phyloP scores from a whole-genome alignment of 1,284 basidiomycete species.

The Melampsora americana region DNA sequence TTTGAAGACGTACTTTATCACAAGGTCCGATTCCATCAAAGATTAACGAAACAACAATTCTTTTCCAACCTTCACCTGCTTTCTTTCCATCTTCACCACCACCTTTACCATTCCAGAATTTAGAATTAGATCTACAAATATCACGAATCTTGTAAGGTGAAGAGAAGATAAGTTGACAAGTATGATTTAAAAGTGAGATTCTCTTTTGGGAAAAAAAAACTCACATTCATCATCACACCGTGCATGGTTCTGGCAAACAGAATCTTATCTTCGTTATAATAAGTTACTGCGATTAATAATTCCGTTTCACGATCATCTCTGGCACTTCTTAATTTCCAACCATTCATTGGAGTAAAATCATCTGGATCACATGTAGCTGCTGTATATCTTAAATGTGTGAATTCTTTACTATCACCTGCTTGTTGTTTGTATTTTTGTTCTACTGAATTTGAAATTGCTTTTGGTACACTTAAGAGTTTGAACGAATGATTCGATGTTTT shows the following conservation, averaged over 20 bases:
- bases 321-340: slow-evolving; percentile 69
- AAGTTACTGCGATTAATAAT: slow-evolving; percentile 65
- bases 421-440: slow-evolving; percentile 68
- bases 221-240: slow-evolving; percentile 44
- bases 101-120: slow-evolving; percentile 72
- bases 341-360: slow-evolving; percentile 77
- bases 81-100: slow-evolving; percentile 80
- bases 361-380: slow-evolving; percentile 86
- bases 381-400: slow-evolving; percentile 37
- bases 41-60: slow-evolving; percentile 81
- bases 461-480: too few relatives aligned
- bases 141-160: slow-evolving; percentile 99
- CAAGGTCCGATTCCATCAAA: slow-evolving; percentile 92
- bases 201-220: background rate
- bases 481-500: slow-evolving; percentile 32
- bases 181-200: background rate
- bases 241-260: slow-evolving; percentile 57
- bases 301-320: slow-evolving; percentile 87
- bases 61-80: slow-evolving; percentile 71
- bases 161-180: slow-evolving; percentile 71
- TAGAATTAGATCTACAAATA: slow-evolving; percentile 95
- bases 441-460: slow-evolving; percentile 76
- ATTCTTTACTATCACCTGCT: slow-evolving; percentile 27
- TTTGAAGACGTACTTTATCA: slow-evolving; percentile 82
- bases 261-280: slow-evolving; percentile 91